Base-by-base conservation (phyloP, 495 filamentous ascomycete genomes). In the Amorphotheca resinae region DNA sequence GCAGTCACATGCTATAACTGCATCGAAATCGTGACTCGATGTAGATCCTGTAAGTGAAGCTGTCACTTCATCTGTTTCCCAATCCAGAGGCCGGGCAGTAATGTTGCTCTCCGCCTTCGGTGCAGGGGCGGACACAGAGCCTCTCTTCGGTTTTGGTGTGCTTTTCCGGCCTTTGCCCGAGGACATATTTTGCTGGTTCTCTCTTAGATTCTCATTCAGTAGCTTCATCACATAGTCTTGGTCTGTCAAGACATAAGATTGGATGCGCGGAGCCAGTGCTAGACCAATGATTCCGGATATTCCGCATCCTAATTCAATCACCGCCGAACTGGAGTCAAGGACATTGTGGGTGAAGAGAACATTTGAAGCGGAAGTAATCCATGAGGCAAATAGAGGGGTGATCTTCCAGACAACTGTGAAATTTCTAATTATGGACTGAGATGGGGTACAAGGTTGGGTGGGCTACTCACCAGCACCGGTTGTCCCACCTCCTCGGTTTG, bases 261-360 rank as follows among this genome's bases (percentile, higher is more conserved):
- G 44, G 25, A 95, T 65, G 1, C 56, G 60, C 1, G 77, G 74
- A 4, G 76, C 70, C 16, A 93, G 57, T 2, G 73, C 53, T 30
- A 87, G 61, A 11, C 76, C 82, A 32, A 86, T 69, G 9, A 95
- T 67, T 32, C 76, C 81, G 7, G 87, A 82, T 49, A 89, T 80
- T 41, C 91, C 91, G 54, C 82, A 85, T 22, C 91, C 91, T 2
- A 98, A 75, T 54, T 98, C 89, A 42, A 93, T 60, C 31, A 87
- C 68, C 11, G 62, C 64, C 12, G 82, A 79, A 5, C 64, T 52
- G 1, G 64, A 35, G 26, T 64, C 58, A 14, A 91, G 66, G 32
- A 80, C 41, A n/a, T 60, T 59, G 42, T 67, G 50, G 2, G 59
- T 54, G 64, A 79, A 82, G 32, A 95, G 72, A 0, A 75, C 57